A percentile compares a stretch with the other conserved stretches of the same genome.
These are phyloP conservation scores for Leccinum ochraceum DNA, from an alignment of 768 basidiomycete genomes.

Conservation along the genomic window DNA sequence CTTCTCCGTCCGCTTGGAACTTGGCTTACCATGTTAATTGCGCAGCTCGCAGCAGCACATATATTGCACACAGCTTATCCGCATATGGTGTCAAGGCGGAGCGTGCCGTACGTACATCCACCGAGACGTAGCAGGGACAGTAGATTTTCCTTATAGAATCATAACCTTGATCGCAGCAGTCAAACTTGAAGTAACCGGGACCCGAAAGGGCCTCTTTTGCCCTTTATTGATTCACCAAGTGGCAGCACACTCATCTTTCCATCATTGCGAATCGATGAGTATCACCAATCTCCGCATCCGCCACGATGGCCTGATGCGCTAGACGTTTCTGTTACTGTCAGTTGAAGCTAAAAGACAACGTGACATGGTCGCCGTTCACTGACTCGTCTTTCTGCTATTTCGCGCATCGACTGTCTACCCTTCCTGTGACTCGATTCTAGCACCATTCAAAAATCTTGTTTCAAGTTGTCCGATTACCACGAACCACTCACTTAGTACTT, in stretches of 20 bases:
- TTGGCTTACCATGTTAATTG: conserved; percentile 43
- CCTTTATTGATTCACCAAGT: conserved; percentile 45
- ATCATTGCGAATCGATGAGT: conserved; percentile 88
- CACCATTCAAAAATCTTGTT: conserved; percentile 2
- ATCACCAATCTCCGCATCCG: conserved; percentile 65
- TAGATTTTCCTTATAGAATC: too few species aligned
- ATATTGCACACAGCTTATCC: too few species aligned
- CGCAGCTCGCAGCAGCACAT: conserved; percentile 86
- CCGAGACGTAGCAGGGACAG: too few species aligned
- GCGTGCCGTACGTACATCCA: too few species aligned
- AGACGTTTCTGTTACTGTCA: conserved; percentile 90
- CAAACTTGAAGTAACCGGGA: too few species aligned
- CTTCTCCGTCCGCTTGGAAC: conserved; percentile 88
- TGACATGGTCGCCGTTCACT: neutral
- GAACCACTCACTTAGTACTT: conserved; percentile 34
- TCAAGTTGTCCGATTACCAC: conserved; percentile 6
- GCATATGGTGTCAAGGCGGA: too few species aligned
- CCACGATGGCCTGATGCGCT: conserved; percentile 95
- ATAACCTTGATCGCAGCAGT: too few species aligned
- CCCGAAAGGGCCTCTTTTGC: conserved; percentile 19
- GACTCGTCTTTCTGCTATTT: conserved; percentile 74
- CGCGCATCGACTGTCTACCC: conserved; percentile 97
- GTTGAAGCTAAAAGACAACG: conserved; percentile 57
- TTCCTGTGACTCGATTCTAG: conserved; percentile 47
- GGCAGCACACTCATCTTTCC: conserved; percentile 69